Conservation (phyloP, 768 basidiomycete species). For the Pholiota conissans region DNA sequence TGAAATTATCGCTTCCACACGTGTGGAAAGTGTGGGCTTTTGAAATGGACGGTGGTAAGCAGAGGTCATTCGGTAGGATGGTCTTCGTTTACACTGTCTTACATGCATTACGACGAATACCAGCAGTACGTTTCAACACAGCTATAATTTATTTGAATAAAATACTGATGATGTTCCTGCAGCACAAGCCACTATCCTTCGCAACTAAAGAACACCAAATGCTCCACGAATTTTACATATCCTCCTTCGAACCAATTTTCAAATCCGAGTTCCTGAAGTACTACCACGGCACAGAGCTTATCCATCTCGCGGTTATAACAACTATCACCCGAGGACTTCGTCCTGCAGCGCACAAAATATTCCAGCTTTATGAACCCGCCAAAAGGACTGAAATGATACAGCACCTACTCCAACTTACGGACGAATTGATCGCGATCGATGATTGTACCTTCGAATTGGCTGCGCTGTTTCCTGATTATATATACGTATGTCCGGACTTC, state of each 20-base stretch:
- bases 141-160: background rate
- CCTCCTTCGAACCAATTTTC: background rate
- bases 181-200: background rate
- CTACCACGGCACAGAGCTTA: background rate
- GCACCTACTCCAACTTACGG: background rate
- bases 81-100: background rate
- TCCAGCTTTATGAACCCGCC: too few species aligned
- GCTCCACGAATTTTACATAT: background rate
- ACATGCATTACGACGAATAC: background rate
- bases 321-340: too few species aligned
- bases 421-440: background rate
- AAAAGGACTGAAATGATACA: background rate
- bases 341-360: too few species aligned
- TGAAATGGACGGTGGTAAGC: too few species aligned
- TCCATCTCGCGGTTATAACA: background rate
- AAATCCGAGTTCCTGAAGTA: background rate
- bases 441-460: background rate
- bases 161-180: background rate
- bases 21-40: background rate
- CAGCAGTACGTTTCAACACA: background rate
- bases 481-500: too few species aligned
- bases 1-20: background rate
- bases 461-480: too few species aligned
- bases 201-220: too few species aligned
- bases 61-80: background rate